Conservation (phyloP, 2,329 filamentous ascomycete genomes). For the Pseudocercospora cruenta region DNA sequence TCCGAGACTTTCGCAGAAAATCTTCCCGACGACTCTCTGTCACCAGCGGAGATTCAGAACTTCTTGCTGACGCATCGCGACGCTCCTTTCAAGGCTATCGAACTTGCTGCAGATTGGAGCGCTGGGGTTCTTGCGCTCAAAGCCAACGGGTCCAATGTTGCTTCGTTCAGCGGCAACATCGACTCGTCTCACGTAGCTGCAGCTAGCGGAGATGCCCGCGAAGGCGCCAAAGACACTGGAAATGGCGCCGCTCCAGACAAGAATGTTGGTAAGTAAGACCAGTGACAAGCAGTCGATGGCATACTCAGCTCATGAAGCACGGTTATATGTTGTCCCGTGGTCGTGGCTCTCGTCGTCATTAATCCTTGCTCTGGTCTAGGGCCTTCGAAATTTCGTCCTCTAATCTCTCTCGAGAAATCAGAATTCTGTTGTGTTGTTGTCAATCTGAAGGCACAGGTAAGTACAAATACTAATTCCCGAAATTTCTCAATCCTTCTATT, state of each 20-base stretch:
- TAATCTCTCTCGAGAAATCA: no score
- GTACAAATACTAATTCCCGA: no score
- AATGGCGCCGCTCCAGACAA: not conserved
- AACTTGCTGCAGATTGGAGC: conserved; percentile 46
- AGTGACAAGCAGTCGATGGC: not conserved
- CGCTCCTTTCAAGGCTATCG: conserved; percentile 48
- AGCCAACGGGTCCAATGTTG: not conserved
- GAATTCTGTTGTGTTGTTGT: no score
- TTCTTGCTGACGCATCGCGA: conserved; percentile 54
- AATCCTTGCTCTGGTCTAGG: no score
- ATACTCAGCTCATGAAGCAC: not conserved
- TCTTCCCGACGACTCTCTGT: conserved; percentile 50
- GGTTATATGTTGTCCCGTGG: no score
- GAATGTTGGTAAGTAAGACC: not conserved
- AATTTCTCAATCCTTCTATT: no score
- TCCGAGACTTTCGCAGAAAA: conserved; percentile 46
- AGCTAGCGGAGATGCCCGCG: not conserved
- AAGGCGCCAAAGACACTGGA: not conserved
- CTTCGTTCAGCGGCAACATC: not conserved
- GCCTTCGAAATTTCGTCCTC: no score
- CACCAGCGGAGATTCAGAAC: conserved; percentile 56
- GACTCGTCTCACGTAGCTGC: not conserved
- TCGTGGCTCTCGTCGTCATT: no score
- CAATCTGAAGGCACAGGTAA: no score
- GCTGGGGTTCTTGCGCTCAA: not conserved